Base-by-base conservation (phyloP, 2,329 filamentous ascomycete species). In the Alternaria ethzedia region DNA sequence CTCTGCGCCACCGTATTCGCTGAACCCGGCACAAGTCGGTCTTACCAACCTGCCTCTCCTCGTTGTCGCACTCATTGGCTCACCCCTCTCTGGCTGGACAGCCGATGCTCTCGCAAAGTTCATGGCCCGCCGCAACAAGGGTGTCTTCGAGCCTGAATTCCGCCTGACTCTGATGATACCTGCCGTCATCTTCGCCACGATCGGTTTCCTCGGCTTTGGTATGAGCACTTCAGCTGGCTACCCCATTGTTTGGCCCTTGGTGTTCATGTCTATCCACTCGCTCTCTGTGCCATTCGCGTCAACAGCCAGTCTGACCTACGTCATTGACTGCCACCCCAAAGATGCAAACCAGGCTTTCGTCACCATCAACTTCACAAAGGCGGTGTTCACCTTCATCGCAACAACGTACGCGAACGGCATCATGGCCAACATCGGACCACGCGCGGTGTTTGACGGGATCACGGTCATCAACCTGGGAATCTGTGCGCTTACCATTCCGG, bases 131-230 rank as follows among this genome's bases (percentile, higher is more conserved):
- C 83, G 86, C 61, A 97, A 98, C 81, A 85, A 85, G 5, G 94
- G 94, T 49, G 85, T 94, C 61, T 97, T 96, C 76, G 95, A 97
- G 80, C 94, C 95, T 2, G 95, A 97, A 75, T 97, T 97, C 78
- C 89, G 94, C 44, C 74, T 79, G 15, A 68, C 68, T 2, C 73
- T 79, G 32, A 79, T 78, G 76, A 65, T 78, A 6, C 69, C 77
- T 8, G 76, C 76, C 3, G 70, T 72, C 2, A 68, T 77, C 9
- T 70, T 78, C 7, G 73, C 75, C 0, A 79, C 81, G 0, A 72
- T 78, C 2, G 81, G 80, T 0, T 82, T 82, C 59, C 67, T 83
- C 1, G 81, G 81, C 9, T 83, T 83, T 49, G 81, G 75, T 21
- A 74, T 80, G 59, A 78, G 74, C 6, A 77, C 77, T 0, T 73